Evolutionary conservation across 345 rosid species (phyloP).

Genomic region (Boechera stricta): DNA sequence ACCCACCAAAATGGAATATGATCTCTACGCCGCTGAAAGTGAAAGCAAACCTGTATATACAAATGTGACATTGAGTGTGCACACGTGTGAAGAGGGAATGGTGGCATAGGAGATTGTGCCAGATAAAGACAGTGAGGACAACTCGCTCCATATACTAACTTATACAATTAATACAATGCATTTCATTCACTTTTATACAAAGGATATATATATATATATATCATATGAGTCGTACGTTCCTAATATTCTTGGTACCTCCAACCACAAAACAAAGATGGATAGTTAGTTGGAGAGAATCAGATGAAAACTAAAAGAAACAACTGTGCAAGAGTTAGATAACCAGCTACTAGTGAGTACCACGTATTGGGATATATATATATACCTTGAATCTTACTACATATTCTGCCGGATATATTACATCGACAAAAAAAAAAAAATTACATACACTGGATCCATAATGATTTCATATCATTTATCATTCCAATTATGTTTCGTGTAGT

Average conservation of each 20-base stretch:
- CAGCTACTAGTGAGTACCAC: not conserved
- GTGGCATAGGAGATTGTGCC: conserved; percentile 39
- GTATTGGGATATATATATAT: not conserved
- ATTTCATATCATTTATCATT: not conserved
- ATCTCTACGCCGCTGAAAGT: conserved; percentile 3
- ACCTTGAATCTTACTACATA: not conserved
- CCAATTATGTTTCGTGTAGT: not conserved
- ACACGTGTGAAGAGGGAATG: conserved; percentile 31
- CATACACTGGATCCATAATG: not conserved
- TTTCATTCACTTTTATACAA: conserved; percentile 23
- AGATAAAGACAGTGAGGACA: conserved; percentile 35
- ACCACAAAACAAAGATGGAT: conserved; percentile 31
- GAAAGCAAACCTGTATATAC: conserved; percentile 13
- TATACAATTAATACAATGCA: conserved; percentile 27
- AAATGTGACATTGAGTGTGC: conserved; percentile 36
- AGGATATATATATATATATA: not conserved
- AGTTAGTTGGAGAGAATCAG: conserved; percentile 39
- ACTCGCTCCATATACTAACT: conserved; percentile 17
- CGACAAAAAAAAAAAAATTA: no score
- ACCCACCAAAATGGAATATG: conserved; percentile 20
- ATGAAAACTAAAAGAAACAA: conserved; percentile 30
- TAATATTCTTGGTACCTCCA: conserved; percentile 42
- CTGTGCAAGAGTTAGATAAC: conserved; percentile 12
- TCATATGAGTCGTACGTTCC: conserved; percentile 34
- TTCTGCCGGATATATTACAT: not conserved